These are phyloP conservation scores for Hysterangium stoloniferum DNA, from an alignment of 768 basidiomycete genomes.

Conservation along the genomic window DNA sequence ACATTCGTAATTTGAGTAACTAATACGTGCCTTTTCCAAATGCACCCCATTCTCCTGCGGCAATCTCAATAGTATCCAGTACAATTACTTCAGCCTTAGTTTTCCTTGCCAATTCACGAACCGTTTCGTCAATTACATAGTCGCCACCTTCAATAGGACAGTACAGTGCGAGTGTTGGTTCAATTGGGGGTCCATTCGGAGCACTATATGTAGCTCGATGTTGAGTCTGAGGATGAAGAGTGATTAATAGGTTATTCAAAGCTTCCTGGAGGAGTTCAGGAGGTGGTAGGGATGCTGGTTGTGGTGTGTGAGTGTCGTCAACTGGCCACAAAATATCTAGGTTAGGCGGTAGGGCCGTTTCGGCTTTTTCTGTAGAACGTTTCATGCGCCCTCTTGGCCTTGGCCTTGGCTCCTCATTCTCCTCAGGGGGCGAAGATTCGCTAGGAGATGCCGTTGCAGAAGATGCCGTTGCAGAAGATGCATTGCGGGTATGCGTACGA, in stretches of 20 bases:
- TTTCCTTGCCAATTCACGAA: slow-evolving; percentile 65
- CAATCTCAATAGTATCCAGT: slow-evolving; percentile 76
- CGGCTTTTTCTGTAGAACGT: slow-evolving; percentile 30
- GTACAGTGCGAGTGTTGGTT: slow-evolving; percentile 80
- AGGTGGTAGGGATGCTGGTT: slow-evolving; percentile 47
- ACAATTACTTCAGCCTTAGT: slow-evolving; percentile 77
- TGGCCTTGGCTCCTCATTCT: slow-evolving; percentile 8
- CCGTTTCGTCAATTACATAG: slow-evolving; percentile 71
- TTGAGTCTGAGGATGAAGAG: slow-evolving; percentile 77
- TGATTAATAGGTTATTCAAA: slow-evolving; percentile 65
- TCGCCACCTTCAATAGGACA: slow-evolving; percentile 88
- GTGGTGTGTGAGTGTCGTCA: slow-evolving; percentile 34
- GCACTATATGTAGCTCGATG: slow-evolving; percentile 59
- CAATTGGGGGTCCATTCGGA: slow-evolving; percentile 44
- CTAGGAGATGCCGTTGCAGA: slow-evolving; percentile 15
- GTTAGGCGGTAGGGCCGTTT: slow-evolving; percentile 46
- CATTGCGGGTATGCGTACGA: slow-evolving; percentile 3
- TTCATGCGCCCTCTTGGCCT: slow-evolving; percentile 21
- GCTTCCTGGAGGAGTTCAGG: slow-evolving; percentile 71
- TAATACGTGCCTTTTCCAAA: slow-evolving; percentile 65
- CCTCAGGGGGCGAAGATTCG: slow-evolving; percentile 12
- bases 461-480: slow-evolving; percentile 17
- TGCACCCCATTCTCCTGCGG: slow-evolving; percentile 79
- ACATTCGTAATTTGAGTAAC: slow-evolving; percentile 1
- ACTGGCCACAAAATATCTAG: slow-evolving; percentile 60